Evolutionary conservation across 73 alveolate species (phyloP).

Genomic region (Urostyla sp.): DNA sequence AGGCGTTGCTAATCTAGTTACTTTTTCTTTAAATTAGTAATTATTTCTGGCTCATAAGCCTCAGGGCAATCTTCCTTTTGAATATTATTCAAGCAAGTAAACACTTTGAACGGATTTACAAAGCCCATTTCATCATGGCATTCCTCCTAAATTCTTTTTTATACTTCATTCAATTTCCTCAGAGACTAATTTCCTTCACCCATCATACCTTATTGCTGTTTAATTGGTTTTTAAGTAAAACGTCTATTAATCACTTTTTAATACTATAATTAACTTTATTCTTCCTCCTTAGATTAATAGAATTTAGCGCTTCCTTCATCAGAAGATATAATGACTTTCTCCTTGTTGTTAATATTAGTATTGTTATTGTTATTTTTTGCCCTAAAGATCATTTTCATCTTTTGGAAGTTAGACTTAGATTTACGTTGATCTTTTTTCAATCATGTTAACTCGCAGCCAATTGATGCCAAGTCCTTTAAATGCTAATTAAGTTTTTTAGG

Average conservation of each 20-base stretch:
- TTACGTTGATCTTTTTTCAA: conserved; percentile 20
- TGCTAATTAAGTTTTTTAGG: conserved; percentile 25
- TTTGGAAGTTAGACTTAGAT: conserved; percentile 25
- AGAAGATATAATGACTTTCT: neutral
- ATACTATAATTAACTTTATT: neutral
- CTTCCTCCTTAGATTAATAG: neutral
- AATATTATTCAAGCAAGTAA: conserved; percentile 9
- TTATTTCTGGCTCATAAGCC: conserved; percentile 56
- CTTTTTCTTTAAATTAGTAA: neutral
- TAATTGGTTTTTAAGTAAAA: neutral
- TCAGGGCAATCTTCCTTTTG: conserved; percentile 49
- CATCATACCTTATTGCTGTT: neutral
- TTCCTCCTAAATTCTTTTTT: conserved; percentile 9
- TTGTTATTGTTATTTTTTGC: neutral
- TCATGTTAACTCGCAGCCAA: conserved; percentile 3
- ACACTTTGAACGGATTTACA: conserved; percentile 33
- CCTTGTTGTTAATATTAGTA: conserved; percentile 8
- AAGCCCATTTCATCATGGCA: conserved; percentile 34
- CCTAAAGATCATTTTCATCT: conserved; percentile 31
- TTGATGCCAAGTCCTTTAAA: conserved; percentile 24
- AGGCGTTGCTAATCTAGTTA: neutral
- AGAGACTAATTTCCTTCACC: neutral
- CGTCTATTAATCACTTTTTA: neutral
- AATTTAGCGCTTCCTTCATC: neutral
- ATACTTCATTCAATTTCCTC: neutral